phyloP scores from a whole-genome alignment of 192 early-diverging fungal genomes.

The Coemansia sp. region DNA sequence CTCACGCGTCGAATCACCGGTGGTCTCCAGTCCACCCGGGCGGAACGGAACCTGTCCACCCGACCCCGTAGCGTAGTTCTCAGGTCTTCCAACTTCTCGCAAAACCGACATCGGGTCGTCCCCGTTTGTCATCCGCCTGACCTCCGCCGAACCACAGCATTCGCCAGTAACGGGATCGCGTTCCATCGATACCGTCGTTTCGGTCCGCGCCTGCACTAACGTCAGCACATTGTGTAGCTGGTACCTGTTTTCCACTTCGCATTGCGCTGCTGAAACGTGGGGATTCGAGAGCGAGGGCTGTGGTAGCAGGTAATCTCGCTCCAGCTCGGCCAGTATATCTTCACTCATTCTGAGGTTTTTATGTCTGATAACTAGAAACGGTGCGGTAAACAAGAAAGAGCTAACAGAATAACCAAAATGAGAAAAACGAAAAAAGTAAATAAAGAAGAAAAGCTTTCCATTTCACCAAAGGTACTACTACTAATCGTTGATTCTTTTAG shows the following conservation, averaged over 20 bases:
- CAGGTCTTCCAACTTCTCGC: constrained; percentile 21
- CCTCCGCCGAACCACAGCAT: constrained; percentile 32
- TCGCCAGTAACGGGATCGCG: constrained; percentile 43
- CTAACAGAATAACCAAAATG: no score
- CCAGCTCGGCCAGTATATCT: constrained; percentile 27
- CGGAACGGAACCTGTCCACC: constrained; percentile 44
- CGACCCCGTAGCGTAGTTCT: constrained; percentile 36
- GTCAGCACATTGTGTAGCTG: constrained; percentile 26
- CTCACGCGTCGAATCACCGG: not conserved
- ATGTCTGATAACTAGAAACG: no score
- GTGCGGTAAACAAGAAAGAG: no score
- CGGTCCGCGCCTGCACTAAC: constrained; percentile 22
- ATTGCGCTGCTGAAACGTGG: constrained; percentile 36
- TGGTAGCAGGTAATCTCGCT: constrained; percentile 38
- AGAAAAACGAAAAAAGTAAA: not conserved
- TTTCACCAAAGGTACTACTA: no score
- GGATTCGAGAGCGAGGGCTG: constrained; percentile 22
- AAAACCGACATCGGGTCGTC: constrained; percentile 38
- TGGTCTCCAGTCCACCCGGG: constrained; percentile 34
- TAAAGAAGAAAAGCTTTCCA: no score
- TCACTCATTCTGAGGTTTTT: constrained; percentile 28
- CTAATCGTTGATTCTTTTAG: no score
- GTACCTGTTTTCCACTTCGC: constrained; percentile 9
- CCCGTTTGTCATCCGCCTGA: not conserved
- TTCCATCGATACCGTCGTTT: constrained; percentile 25